Base-by-base conservation (phyloP, 108 stramenopile genomes). In the Pseudonitzschia pungens region DNA sequence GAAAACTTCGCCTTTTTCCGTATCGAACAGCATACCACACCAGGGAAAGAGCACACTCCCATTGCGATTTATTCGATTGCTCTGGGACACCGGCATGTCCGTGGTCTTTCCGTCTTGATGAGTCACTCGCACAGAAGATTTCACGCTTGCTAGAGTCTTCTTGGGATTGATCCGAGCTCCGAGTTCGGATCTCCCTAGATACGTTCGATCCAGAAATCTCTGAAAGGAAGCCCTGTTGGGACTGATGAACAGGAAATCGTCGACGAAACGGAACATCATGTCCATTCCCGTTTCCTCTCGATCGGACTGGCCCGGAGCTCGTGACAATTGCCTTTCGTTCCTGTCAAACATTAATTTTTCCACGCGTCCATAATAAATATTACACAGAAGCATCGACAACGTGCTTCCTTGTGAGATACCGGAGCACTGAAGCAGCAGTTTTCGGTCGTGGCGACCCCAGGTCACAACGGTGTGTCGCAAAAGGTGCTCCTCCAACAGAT, bases 341-440 rank as follows among this genome's bases (percentile, higher is more conserved):
- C 50, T 74, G n/a, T 68, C 63, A 62, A 95, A 68, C 33, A 96
- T 58, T 27, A 70, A 56, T 24, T 75, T 69, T 72, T 98, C 97
- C 20, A 96, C 53, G 66, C 85, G 67, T 51, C 94, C 97, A 74
- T 93, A 98, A 82, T 96, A 98, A 18, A 91, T 58, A 59, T 97
- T 96, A 77, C 97, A 98, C 28, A 97, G 77, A 44, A 96, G 62
- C 52, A 82, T 89, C 16, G 94, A 94, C 26, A 98, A 75, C 24
- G 93, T 84, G 51, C 92, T 94, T 29, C 97, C 97, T 74, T 97
- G 91, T 29, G 94, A 86, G 69, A 95, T 93, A 12, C 94, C 94
- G 40, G 44, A 65, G n/a, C 52, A 78, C 77, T 95, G 94, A 31
- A 82, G 71, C 42, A 93, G 67, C 59, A 75, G 78, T 51, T 75